Percentiles rank a stretch among this genome's conserved stretches.
Evolutionary conservation across 2,329 filamentous ascomycete genomes (phyloP).

Genomic region (Penicillium sp.): DNA sequence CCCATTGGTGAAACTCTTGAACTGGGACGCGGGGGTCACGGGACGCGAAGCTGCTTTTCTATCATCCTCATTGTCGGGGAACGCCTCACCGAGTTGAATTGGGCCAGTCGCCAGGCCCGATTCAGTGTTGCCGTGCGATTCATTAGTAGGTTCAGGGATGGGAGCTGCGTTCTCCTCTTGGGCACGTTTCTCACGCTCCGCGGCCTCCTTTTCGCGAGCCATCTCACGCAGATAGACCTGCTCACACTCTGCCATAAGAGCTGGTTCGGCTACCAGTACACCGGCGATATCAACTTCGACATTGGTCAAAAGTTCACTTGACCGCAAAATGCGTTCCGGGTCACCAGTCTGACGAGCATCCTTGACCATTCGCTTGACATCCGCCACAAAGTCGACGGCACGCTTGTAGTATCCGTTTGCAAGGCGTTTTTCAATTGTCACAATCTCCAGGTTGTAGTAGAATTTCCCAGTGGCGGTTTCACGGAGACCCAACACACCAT

Average conservation of each 20-base stretch:
- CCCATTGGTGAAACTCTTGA: constrained; percentile 52
- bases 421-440: constrained; percentile 90
- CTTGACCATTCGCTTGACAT: constrained; percentile 79
- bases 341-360: constrained; percentile 83
- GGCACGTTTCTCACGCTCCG: constrained; percentile 48
- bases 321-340: constrained; percentile 75
- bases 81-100: constrained; percentile 62
- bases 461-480: constrained; percentile 77
- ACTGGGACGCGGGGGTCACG: constrained; percentile 58
- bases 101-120: constrained; percentile 51
- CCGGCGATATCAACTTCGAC: constrained; percentile 88
- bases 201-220: constrained; percentile 63
- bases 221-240: constrained; percentile 72
- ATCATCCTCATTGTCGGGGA: constrained; percentile 44
- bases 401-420: constrained; percentile 96
- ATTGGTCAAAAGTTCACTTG: constrained; percentile 87
- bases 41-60: constrained; percentile 50
- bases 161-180: constrained; percentile 27
- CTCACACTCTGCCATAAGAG: constrained; percentile 71
- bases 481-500: constrained; percentile 72
- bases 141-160: constrained; percentile 51
- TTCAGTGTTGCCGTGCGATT: constrained; percentile 53
- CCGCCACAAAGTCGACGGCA: constrained; percentile 81
- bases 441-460: constrained; percentile 91
- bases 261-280: constrained; percentile 65